These are phyloP conservation scores for Xylaria sp. DNA, from an alignment of 2,329 filamentous ascomycete genomes.

Conservation along the genomic window DNA sequence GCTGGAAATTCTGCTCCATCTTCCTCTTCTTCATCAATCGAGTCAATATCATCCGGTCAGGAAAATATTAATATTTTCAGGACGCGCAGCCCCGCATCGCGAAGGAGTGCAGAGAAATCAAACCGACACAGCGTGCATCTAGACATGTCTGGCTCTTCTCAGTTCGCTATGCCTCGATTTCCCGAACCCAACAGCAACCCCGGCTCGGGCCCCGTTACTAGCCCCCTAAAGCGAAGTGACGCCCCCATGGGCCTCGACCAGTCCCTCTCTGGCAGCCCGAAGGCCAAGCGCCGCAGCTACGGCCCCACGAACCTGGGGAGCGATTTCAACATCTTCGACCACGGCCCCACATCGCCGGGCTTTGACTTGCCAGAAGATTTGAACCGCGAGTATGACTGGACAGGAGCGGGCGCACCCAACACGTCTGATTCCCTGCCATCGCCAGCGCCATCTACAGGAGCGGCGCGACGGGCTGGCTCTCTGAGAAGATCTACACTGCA, in stretches of 20 bases:
- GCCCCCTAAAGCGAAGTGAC: slow-evolving; percentile 90
- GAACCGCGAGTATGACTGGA: slow-evolving; percentile 57
- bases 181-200: slow-evolving; percentile 49
- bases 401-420: slow-evolving; percentile 37
- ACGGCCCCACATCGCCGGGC: slow-evolving; percentile 43
- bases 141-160: slow-evolving; percentile 57
- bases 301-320: slow-evolving; percentile 65
- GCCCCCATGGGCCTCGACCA: slow-evolving; percentile 86
- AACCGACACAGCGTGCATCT: slow-evolving; percentile 59
- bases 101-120: slow-evolving; percentile 52
- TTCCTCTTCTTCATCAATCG: slow-evolving; percentile 45
- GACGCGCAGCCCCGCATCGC: slow-evolving; percentile 45
- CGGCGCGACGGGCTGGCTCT: slow-evolving; percentile 73
- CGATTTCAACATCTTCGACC: slow-evolving; percentile 78
- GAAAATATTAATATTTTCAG: slow-evolving; percentile 44
- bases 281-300: slow-evolving; percentile 89
- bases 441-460: slow-evolving; percentile 51
- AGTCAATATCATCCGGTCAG: slow-evolving; percentile 45
- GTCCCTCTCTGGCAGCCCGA: slow-evolving; percentile 76
- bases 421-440: slow-evolving; percentile 47
- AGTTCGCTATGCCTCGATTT: slow-evolving; percentile 54
- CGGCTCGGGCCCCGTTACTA: slow-evolving; percentile 63
- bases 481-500: slow-evolving; percentile 85
- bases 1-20: slow-evolving; percentile 67
- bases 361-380: slow-evolving; percentile 58